Percentiles rank a stretch among this genome's conserved stretches.
phyloP scores from a whole-genome alignment of 257 asterid genomes.

The Scutellaria barbata region DNA sequence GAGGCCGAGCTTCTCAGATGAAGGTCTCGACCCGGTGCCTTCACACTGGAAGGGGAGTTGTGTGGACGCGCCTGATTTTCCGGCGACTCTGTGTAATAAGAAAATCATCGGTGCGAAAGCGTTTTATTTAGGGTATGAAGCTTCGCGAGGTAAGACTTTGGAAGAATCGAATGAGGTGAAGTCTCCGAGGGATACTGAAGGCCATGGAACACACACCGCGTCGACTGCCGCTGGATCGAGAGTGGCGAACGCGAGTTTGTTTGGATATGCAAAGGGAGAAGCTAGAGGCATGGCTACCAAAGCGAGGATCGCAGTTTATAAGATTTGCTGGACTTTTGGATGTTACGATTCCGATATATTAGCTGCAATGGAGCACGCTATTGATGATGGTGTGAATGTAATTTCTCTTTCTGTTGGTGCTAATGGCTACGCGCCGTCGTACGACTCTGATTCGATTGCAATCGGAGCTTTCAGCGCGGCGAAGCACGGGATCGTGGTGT shows the following conservation, averaged over 20 bases:
- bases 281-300: constrained; percentile 93
- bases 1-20: constrained; percentile 82
- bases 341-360: constrained; percentile 89
- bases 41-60: constrained; percentile 80
- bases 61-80: constrained; percentile 62
- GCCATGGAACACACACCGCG: constrained; percentile 95
- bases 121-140: constrained; percentile 66
- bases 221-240: constrained; percentile 91
- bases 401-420: constrained; percentile 91
- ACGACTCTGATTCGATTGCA: constrained; percentile 77
- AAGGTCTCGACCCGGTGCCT: constrained; percentile 69
- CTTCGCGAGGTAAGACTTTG: constrained; percentile 41
- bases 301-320: constrained; percentile 88
- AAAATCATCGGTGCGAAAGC: constrained; percentile 84
- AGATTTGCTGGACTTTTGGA: constrained; percentile 76
- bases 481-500: constrained; percentile 79
- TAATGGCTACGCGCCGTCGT: constrained; percentile 67
- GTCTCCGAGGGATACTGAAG: constrained; percentile 92
- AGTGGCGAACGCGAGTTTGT: constrained; percentile 75
- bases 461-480: constrained; percentile 81
- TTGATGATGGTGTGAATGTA: constrained; percentile 75
- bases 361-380: constrained; percentile 84
- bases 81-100: constrained; percentile 55
- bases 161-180: constrained; percentile 52
- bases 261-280: constrained; percentile 74